These are phyloP conservation scores for Calycina herbarum DNA, from an alignment of 2,329 filamentous ascomycete genomes.

Conservation along the genomic window DNA sequence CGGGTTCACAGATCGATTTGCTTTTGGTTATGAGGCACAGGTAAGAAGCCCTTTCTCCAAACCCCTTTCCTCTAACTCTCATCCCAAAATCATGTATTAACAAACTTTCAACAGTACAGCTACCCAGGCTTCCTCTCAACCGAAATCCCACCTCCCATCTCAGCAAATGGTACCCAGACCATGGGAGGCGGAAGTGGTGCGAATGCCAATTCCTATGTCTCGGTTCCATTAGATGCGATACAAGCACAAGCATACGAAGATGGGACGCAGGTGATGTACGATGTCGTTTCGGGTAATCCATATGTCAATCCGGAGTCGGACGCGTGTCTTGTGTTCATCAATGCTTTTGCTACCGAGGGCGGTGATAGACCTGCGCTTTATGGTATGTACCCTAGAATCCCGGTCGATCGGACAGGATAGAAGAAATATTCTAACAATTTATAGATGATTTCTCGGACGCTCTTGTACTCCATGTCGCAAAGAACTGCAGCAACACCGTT, in stretches of 20 bases:
- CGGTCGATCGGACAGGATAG: conserved; percentile 51
- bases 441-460: conserved; percentile 57
- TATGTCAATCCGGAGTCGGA: conserved; percentile 50
- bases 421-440: conserved; percentile 49
- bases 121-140: conserved; percentile 1
- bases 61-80: too few relatives aligned
- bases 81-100: not conserved
- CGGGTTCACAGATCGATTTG: not conserved
- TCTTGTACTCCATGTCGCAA: conserved; percentile 53
- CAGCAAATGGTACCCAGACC: conserved; percentile 49
- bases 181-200: conserved; percentile 49
- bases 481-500: conserved; percentile 59
- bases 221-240: conserved; percentile 57
- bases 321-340: conserved; percentile 68
- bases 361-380: conserved; percentile 60
- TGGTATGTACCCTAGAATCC: conserved; percentile 49
- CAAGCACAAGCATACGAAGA: conserved; percentile 53
- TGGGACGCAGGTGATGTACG: conserved; percentile 58
- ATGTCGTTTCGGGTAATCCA: conserved; percentile 52
- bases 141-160: conserved; percentile 47
- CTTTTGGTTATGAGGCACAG: not conserved
- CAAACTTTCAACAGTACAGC: not conserved
- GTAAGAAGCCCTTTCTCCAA: not conserved
- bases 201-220: conserved; percentile 48
- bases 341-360: conserved; percentile 72